Percentiles rank a stretch among this genome's conserved stretches.
Conservation (phyloP, 2,329 filamentous ascomycete genomes). For the Fusarium continuum region DNA sequence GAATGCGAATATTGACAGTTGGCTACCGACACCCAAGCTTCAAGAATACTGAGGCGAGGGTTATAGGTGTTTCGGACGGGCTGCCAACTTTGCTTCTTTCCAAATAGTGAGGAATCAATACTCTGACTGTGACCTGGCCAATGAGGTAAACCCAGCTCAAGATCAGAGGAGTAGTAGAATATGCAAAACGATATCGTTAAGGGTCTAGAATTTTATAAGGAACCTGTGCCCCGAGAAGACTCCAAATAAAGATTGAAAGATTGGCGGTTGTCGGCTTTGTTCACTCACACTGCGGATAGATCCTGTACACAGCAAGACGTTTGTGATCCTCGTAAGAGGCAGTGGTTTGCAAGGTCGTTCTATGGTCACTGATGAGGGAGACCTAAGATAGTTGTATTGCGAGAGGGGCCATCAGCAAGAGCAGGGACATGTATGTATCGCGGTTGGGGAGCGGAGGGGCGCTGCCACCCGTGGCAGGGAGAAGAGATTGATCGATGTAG, state of each 20-base stretch:
- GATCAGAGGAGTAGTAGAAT: constrained; percentile 31
- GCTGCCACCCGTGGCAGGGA: constrained; percentile 32
- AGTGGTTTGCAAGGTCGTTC: constrained; percentile 34
- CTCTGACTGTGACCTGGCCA: constrained; percentile 19
- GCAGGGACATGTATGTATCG: constrained; percentile 37
- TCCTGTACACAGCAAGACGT: constrained; percentile 32
- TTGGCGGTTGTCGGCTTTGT: constrained; percentile 14
- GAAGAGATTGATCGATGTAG: constrained; percentile 39
- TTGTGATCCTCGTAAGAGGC: constrained; percentile 29
- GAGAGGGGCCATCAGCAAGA: constrained; percentile 32
- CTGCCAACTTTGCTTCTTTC: constrained; percentile 27
- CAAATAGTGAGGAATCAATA: constrained; percentile 24
- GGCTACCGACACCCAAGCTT: neutral
- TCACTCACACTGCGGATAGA: constrained; percentile 21
- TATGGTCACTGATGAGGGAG: constrained; percentile 33
- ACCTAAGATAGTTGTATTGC: constrained; percentile 30
- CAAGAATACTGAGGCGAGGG: constrained; percentile 3
- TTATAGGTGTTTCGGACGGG: constrained; percentile 18
- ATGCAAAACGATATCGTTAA: constrained; percentile 9
- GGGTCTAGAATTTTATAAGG: neutral
- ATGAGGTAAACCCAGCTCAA: constrained; percentile 24
- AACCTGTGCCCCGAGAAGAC: neutral
- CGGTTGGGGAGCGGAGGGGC: constrained; percentile 33
- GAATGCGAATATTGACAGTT: constrained; percentile 12
- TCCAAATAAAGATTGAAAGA: neutral